These are phyloP conservation scores for Colletotrichum sp. DNA, from an alignment of 2,329 filamentous ascomycete genomes.

Conservation along the genomic window DNA sequence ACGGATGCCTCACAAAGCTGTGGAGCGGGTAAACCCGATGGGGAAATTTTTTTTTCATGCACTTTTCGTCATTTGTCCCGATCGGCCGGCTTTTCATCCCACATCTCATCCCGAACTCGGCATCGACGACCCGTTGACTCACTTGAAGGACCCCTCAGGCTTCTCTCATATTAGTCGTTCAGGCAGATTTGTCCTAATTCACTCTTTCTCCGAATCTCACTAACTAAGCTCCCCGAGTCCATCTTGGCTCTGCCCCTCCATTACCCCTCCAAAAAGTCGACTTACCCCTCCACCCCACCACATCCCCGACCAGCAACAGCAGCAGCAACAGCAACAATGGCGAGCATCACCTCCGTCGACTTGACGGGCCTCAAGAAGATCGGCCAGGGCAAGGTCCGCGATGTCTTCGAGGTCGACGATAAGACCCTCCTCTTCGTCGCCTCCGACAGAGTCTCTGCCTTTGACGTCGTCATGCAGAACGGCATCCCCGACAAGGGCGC, in stretches of 20 bases:
- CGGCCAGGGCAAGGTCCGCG: constrained; percentile 72
- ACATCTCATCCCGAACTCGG: constrained; percentile 6
- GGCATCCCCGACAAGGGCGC: constrained; percentile 59
- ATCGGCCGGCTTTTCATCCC: background rate
- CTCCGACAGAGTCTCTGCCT: constrained; percentile 91
- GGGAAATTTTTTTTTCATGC: constrained; percentile 17
- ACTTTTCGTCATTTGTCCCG: constrained; percentile 3
- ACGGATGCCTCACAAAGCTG: background rate
- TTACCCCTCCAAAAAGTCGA: background rate
- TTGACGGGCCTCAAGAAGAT: constrained; percentile 23
- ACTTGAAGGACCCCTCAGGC: background rate
- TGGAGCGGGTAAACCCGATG: constrained; percentile 15
- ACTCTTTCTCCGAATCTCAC: background rate
- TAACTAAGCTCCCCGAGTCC: background rate
- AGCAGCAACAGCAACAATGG: background rate
- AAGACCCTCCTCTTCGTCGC: constrained; percentile 81
- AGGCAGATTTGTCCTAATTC: background rate
- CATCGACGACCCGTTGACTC: constrained; percentile 3
- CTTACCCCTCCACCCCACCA: constrained; percentile 14
- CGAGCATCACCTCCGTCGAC: constrained; percentile 18
- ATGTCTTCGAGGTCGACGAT: constrained; percentile 76
- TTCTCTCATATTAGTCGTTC: background rate
- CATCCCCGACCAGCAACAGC: background rate
- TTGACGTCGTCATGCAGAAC: constrained; percentile 89
- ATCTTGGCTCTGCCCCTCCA: background rate